phyloP scores from a whole-genome alignment of 2,329 filamentous ascomycete genomes.

The Calonectria hawksworthii region DNA sequence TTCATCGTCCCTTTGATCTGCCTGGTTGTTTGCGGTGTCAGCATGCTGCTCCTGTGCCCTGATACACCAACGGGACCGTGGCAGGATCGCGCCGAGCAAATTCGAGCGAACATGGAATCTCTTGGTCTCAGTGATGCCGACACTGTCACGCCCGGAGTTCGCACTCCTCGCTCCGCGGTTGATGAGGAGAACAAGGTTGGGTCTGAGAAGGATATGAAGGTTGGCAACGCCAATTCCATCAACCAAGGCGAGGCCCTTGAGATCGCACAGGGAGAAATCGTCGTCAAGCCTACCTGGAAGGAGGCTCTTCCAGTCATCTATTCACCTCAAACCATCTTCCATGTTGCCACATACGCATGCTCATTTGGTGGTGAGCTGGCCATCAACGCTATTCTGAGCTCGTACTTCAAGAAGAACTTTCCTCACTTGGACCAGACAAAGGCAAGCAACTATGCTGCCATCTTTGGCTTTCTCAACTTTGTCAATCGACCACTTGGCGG shows the following conservation, averaged over 20 bases:
- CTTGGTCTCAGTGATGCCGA: conserved; percentile 57
- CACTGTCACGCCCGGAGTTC: conserved; percentile 65
- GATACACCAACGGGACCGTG: conserved; percentile 89
- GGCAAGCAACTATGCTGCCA: conserved; percentile 74
- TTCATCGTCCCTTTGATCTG: conserved; percentile 89
- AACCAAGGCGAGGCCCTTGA: conserved; percentile 67
- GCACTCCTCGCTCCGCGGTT: conserved; percentile 52
- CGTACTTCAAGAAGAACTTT: conserved; percentile 73
- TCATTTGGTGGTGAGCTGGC: conserved; percentile 75
- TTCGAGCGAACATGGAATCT: conserved; percentile 65
- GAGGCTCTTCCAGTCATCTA: conserved; percentile 61
- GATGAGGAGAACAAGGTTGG: conserved; percentile 53
- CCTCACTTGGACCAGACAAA: conserved; percentile 68
- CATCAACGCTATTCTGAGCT: conserved; percentile 71
- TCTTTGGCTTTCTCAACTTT: conserved; percentile 83
- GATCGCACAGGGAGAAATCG: conserved; percentile 65
- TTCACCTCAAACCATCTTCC: conserved; percentile 68
- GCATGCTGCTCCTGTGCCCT: conserved; percentile 80
- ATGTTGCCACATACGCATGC: conserved; percentile 71
- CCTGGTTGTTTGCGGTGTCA: conserved; percentile 75
- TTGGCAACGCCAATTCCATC: conserved; percentile 61
- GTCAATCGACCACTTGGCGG: conserved; percentile 77
- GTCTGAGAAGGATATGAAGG: conserved; percentile 52
- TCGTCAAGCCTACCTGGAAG: conserved; percentile 69
- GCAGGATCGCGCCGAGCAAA: conserved; percentile 76